Evolutionary conservation across 805 yeast species (phyloP).

Genomic region (Nakazawaea populi): DNA sequence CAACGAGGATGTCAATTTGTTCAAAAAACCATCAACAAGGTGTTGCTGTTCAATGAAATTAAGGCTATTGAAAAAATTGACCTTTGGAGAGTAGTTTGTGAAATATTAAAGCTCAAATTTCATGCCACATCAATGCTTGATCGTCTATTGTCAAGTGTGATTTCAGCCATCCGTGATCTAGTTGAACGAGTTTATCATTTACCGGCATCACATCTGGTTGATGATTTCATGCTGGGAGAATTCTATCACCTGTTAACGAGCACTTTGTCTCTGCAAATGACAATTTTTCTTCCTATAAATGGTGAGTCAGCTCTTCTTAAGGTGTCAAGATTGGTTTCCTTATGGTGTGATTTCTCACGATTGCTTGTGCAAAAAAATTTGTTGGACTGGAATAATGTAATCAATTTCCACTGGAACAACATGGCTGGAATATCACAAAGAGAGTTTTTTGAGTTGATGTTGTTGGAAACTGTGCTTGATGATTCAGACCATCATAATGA

Average conservation of each 20-base stretch:
- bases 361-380: not conserved
- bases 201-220: not conserved
- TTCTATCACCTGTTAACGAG: not conserved
- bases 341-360: constrained; percentile 4
- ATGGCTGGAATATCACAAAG: constrained; percentile 7
- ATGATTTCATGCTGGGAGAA: not conserved
- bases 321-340: not conserved
- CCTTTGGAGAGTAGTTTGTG: not conserved
- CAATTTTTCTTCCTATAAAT: not conserved
- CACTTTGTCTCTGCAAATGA: constrained; percentile 5
- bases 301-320: not conserved
- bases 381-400: constrained; percentile 6
- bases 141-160: not conserved
- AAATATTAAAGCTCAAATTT: constrained; percentile 1
- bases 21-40: not conserved
- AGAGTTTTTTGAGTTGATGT: constrained; percentile 5
- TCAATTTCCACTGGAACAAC: constrained; percentile 3
- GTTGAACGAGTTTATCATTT: not conserved
- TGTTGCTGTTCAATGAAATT: not conserved
- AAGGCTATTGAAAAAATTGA: not conserved
- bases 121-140: constrained; percentile 2
- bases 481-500: not conserved
- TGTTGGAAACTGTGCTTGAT: constrained; percentile 3
- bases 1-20: not conserved
- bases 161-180: not conserved